Evolutionary conservation across 345 rosid species (phyloP), one percentile per base, ranked within the genome.

Genomic region (Brassica juncea): DNA sequence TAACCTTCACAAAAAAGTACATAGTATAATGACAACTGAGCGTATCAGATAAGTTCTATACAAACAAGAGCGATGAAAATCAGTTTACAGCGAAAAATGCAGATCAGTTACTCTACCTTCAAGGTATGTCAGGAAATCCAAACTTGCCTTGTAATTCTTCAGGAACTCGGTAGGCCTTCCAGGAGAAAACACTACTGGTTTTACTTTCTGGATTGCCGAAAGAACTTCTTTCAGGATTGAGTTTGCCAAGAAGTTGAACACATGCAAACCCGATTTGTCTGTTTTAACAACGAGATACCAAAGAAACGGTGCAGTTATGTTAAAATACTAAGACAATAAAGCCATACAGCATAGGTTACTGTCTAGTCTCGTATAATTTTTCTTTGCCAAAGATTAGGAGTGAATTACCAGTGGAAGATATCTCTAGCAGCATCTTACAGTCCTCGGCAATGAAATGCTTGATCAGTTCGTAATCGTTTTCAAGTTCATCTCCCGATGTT

Each of bases 211-310:
- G 82, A 93, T 90, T 42, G 94, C 90, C 12, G 58, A 86, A 42
- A 90, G 87, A 81, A 89, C 93, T 87, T 93, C 99, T 87, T 93
- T 95, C 81, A 95, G 87, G 70, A 95, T 87, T 66, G 98, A 95
- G 83, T 95, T 95, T 47, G 90, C 94, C 86, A 95, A 81, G 87
- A 95, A 95, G 81, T 95, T 90, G 87, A 95, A 93, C 28, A 91
- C 97, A 64, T 93, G 98, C 75, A 91, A 85, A 80, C 99, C 97
- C 2, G 97, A 91, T 81, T 93, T 95, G 81, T 95, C 99, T 95
- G 93, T 57, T 74, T 68, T 32, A 54, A 10, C 21, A 72, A n/a
- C 52, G 70, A 30, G 39, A 64, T 63, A 55, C 37, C 60, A 52
- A 73, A 34, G 49, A 11, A 73, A 68, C 68, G 57, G 3, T 66